phyloP scores from a whole-genome alignment of 352 stramenopile species.

The Thalassiosira mediterranea region DNA sequence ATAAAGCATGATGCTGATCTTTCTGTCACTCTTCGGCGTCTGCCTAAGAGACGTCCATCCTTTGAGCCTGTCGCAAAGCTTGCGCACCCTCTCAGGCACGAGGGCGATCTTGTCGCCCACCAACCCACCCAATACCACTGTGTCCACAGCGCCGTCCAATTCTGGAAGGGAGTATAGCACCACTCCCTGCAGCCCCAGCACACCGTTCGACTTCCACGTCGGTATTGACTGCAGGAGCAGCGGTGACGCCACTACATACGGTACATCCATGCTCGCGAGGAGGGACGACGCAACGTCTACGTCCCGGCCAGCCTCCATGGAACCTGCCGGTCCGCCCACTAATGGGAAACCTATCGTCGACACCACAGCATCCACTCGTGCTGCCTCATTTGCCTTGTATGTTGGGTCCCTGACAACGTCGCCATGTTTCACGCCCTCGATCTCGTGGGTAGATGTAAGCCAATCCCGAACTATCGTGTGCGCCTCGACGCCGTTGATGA shows the following conservation, averaged over 20 bases:
- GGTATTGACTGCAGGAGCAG: constrained; percentile 79
- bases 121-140: constrained; percentile 80
- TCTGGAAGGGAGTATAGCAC: constrained; percentile 80
- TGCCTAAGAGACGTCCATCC: constrained; percentile 65
- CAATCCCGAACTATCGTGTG: constrained; percentile 84
- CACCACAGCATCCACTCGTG: constrained; percentile 80
- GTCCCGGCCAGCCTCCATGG: constrained; percentile 79
- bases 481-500: constrained; percentile 85
- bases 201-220: constrained; percentile 79
- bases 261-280: constrained; percentile 77
- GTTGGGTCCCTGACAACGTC: constrained; percentile 38
- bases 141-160: constrained; percentile 82
- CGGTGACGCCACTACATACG: constrained; percentile 80
- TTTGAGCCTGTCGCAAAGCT: constrained; percentile 67
- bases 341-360: constrained; percentile 84
- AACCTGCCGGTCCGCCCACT: constrained; percentile 79
- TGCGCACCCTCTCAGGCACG: constrained; percentile 79
- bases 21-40: constrained; percentile 56
- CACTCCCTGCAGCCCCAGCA: constrained; percentile 82
- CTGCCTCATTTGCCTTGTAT: constrained; percentile 48
- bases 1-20: constrained; percentile 77
- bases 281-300: constrained; percentile 75
- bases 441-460: constrained; percentile 67
- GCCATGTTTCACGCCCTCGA: constrained; percentile 34
- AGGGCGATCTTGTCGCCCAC: constrained; percentile 79